phyloP scores from a whole-genome alignment of 306 rosid species.

The Carpinus viminea region DNA sequence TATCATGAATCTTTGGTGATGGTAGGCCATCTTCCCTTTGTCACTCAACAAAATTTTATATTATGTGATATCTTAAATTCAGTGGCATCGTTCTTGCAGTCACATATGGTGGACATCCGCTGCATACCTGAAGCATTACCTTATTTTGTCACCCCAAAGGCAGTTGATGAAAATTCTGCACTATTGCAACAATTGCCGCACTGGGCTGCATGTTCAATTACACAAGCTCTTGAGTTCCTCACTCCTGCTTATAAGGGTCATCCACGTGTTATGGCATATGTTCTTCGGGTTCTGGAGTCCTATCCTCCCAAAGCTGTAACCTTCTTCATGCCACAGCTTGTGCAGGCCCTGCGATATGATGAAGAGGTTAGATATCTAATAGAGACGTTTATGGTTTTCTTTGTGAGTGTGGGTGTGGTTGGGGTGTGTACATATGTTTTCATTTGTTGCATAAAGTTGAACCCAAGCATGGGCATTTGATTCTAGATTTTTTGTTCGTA shows the following conservation, averaged over 20 bases:
- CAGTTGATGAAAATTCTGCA: slow-evolving; percentile 87
- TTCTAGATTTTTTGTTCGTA: not conserved
- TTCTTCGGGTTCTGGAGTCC: slow-evolving; percentile 92
- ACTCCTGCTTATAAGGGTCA: slow-evolving; percentile 93
- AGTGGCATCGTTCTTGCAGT: slow-evolving; percentile 49
- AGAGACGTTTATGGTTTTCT: slow-evolving; percentile 22
- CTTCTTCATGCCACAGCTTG: slow-evolving; percentile 97
- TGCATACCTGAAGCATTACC: slow-evolving; percentile 93
- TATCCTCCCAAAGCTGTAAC: slow-evolving; percentile 95
- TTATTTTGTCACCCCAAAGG: slow-evolving; percentile 90
- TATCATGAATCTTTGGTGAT: not conserved
- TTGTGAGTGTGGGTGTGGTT: not conserved
- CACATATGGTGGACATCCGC: slow-evolving; percentile 78
- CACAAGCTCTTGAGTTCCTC: slow-evolving; percentile 96
- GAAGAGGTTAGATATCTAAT: slow-evolving; percentile 70
- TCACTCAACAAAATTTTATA: slow-evolving; percentile 24
- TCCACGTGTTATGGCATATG: slow-evolving; percentile 98
- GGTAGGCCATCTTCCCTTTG: slow-evolving; percentile 16
- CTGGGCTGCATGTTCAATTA: slow-evolving; percentile 99
- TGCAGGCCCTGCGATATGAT: slow-evolving; percentile 93
- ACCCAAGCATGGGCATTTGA: not conserved
- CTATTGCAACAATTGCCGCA: slow-evolving; percentile 96
- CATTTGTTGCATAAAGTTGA: not conserved
- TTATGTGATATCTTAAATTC: slow-evolving; percentile 17
- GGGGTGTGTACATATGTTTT: not conserved